Base-by-base conservation (phyloP, 2,329 filamentous ascomycete genomes). In the Fusarium nematophilum region DNA sequence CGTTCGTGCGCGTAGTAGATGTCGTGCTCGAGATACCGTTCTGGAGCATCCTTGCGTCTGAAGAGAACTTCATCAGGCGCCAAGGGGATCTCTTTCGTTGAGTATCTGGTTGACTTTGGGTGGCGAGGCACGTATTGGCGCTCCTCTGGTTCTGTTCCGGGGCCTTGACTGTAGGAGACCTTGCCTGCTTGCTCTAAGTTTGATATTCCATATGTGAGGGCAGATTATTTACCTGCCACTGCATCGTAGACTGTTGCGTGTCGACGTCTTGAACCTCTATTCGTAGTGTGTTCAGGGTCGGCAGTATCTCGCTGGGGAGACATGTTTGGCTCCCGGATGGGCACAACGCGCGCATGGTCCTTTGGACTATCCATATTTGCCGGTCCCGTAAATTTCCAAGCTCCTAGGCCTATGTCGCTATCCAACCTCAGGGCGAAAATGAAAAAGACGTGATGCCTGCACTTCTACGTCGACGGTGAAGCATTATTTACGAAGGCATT, bases 1-100 rank as follows among this genome's bases (percentile, higher is more conserved):
- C 79, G 73, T 50, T 86, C 83, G 70, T 89, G 82, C 4, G 88
- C 84, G 66, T 84, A 86, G 76, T 93, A 93, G 57, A 89, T 80
- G 73, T 93, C 90, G 55, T 86, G 82, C 73, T 93, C 90, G 49
- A 83, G 83, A 68, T 87, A 92, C 47, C 90, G 86, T 15, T 80
- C 75, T 3, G 90, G 90, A 2, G 90, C 90, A 55, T 83, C 78
- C 60, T 79, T 80, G 39, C 84, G 83, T 23, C 85, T 85, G 72
- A 91, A 93, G 4, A 93, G 81, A 1, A 89, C 85, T 53, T 91
- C 87, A 49, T 92, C 90, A 3, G 90, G 89, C 2, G 87, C 80
- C 5, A 90, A 75, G 8, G 71, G 68, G 10, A 50, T 61, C 39
- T 63, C 62, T 18, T 62, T 70, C 23, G 69, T 72, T n/a, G 64